Base-by-base conservation (phyloP, 257 asterid genomes). In the Eustoma russellianum region DNA sequence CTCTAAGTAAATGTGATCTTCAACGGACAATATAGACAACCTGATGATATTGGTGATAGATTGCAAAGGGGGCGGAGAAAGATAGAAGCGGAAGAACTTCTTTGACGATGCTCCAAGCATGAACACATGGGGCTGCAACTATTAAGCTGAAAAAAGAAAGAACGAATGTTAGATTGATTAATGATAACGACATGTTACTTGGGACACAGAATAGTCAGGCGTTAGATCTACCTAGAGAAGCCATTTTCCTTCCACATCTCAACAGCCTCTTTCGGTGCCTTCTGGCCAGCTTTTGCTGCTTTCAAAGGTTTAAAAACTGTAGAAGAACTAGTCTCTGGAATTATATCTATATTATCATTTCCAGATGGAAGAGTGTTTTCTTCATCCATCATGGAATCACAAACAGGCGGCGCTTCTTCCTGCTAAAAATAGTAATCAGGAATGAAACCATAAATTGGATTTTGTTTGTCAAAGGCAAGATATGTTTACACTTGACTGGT, bases 41-140 rank as follows among this genome's bases (percentile, higher is more conserved):
- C 95, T 84, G 85, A 53, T 81, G 87, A 69, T 87, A 83, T 74
- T 79, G 98, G 69, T 91, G 98, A 79, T 87, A 87, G 59, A 91
- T 73, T 52, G 78, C 96, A 74, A 87, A 91, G 18, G 95, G 92
- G n/a, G 98, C 98, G 2, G 98, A 91, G 73, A 72, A 84, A 15
- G 98, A 68, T 28, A 91, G 49, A 66, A 91, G 93, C 5, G 98
- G 95, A 53, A 87, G 65, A 28, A 87, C 62, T 69, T 91, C 93
- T 78, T 79, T 87, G 46, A 63, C 78, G 43, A 82, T 78, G 73
- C 77, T 53, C 96, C 98, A 84, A 48, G 81, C 79, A 75, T 87
- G 97, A 68, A 67, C 35, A 48, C 67, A 76, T n/a, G 95, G 97
- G 59, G 95, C 90, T 54, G 95, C 97, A 62, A 91, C 65, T 56